Base-by-base conservation (phyloP, 169 alveolate species). In the Cytauxzoon felis region DNA sequence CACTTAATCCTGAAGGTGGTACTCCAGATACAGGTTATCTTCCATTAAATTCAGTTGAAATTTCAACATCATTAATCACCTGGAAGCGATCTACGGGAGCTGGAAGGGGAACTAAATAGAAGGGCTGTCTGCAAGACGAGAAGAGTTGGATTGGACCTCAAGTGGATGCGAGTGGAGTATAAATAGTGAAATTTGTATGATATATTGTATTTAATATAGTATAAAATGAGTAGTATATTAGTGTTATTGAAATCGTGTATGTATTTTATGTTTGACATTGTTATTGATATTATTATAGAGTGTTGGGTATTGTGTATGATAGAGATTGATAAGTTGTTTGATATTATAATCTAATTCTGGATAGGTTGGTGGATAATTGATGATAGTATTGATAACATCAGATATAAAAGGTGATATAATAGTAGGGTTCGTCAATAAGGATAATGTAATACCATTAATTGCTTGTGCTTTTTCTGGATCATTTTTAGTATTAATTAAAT, bases 301-400 rank as follows among this genome's bases (percentile, higher is more conserved):
- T 24, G 33, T 53, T 27, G 63, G 63, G 63, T 53, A 33, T 21
- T 9, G 51, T 8, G 33, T 2, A 18, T 34, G 34, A 16, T 34
- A 32, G 3, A 49, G 16, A 13, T 53, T 53, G n/a, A 53, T 53
- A 11, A 53, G 23, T 11, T 16, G 33, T 45, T 13, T 49, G n/a
- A 33, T 6, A 3, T 34, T 32, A 23, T 53, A 11, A 16, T 34
- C 13, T 13, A 53, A 49, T 27, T 53, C 63, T 3, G 63, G 38
- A 29, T 53, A 34, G 7, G 63, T 9, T 2, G 51, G 51, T n/a
- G 38, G 38, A 4, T 45, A 24, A 29, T 53, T 49, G 13, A 45
- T 49, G 63, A 53, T 34, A 7, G 6, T 53, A 8, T 53, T 49
- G 51, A 53, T 9, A n/a, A n/a, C n/a, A n/a, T n/a, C n/a, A n/a